Base-by-base conservation (phyloP, 2,329 filamentous ascomycete species). In the Cytospora chrysosperma region DNA sequence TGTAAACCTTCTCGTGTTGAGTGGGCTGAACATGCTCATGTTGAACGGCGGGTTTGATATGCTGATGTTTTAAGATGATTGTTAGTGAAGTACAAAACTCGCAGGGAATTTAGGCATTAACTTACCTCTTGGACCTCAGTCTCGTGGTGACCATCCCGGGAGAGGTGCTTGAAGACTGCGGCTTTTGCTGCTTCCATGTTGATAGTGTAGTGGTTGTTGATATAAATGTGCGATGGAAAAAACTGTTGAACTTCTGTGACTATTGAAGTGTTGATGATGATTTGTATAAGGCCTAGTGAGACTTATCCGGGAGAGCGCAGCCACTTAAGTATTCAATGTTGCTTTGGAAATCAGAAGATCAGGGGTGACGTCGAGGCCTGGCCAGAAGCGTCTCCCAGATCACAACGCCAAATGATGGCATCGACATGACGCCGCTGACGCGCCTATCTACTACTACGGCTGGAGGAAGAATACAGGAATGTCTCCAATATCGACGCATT, bases 151-250 rank as follows among this genome's bases (percentile, higher is more conserved):
- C 87, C 87, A 62, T 85, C 78, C 69, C 82, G 82, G 72, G 75
- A 78, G 69, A 88, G 81, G 77, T 90, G 88, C 71, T 82, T 81
- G 54, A 77, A 76, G 70, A 90, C 82, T 65, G 83, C 84, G 70
- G 81, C 78, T 79, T 87, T 89, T 47, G 87, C 86, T 72, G 85
- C 85, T 19, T 90, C 81, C 87, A 90, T 88, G 69, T 27, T 81
- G 73, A n/a, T n/a, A 43, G 37, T 59, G 40, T n/a, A 4, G 7
- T 30, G 28, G 9, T 30, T 30, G 30, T 34, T 34, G 30, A 13
- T 34, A 13, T 34, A 15, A 15, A 13, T 30, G n/a, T n/a, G n/a
- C n/a, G n/a, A n/a, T n/a, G n/a, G n/a, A n/a, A n/a, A n/a, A n/a
- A n/a, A n/a, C 17, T 43, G 17, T 43, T 43, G 40, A n/a, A 43